These are phyloP conservation scores for Colletotrichum scovillei DNA, from an alignment of 2,329 filamentous ascomycete genomes.

Conservation along the genomic window DNA sequence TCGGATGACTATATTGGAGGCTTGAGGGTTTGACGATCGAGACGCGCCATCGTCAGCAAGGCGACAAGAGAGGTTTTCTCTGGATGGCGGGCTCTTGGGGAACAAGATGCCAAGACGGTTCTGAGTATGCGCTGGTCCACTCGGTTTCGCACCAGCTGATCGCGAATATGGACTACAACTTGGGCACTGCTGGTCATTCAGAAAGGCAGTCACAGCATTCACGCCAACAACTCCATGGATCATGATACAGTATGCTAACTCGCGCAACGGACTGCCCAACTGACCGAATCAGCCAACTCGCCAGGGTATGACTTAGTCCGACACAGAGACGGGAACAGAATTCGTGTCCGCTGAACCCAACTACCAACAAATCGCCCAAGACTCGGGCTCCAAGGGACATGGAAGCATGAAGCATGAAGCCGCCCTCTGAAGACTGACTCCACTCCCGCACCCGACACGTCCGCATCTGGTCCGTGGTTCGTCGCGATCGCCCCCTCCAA, in stretches of 20 bases:
- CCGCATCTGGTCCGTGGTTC: background rate
- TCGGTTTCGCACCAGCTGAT: background rate
- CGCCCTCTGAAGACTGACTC: background rate
- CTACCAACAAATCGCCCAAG: background rate
- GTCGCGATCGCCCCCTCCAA: slow-evolving; percentile 2
- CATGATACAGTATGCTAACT: background rate
- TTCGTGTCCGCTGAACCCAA: background rate
- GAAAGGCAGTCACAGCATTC: background rate
- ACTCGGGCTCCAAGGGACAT: background rate
- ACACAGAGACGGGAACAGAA: background rate
- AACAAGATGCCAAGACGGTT: background rate
- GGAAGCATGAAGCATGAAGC: background rate
- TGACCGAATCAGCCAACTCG: background rate
- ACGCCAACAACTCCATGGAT: background rate
- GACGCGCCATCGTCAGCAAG: background rate
- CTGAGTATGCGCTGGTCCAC: background rate
- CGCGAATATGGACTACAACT: background rate
- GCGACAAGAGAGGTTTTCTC: background rate
- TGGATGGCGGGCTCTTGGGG: background rate
- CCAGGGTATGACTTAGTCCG: background rate
- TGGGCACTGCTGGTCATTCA: background rate
- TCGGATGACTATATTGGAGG: slow-evolving; percentile 6
- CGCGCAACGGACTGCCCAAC: too few relatives aligned
- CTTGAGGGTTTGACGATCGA: background rate
- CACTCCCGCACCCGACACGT: background rate